Percentiles rank a stretch among this genome's conserved stretches.
phyloP scores from a whole-genome alignment of 2,329 filamentous ascomycete species.

The Cladosporium sp. region DNA sequence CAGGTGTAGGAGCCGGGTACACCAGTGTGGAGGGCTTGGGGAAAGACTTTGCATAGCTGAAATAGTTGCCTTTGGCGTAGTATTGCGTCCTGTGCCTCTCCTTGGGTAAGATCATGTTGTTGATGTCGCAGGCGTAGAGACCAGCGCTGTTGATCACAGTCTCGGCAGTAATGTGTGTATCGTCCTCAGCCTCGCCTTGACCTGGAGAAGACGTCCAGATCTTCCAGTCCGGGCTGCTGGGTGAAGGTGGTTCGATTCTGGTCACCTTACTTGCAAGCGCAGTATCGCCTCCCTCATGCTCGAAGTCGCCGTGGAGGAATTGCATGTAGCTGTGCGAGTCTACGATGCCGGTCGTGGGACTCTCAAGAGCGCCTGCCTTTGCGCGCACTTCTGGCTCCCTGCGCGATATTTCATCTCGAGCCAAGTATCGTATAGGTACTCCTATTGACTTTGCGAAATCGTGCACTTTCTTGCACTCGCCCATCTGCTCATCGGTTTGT shows the following conservation, averaged over 20 bases:
- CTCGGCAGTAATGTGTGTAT: slow-evolving; percentile 61
- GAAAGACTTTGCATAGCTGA: slow-evolving; percentile 66
- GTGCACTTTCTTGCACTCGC: slow-evolving; percentile 56
- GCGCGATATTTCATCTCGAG: slow-evolving; percentile 54
- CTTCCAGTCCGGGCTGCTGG: slow-evolving; percentile 63
- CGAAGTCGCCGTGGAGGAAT: slow-evolving; percentile 69
- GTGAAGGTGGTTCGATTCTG: slow-evolving; percentile 48
- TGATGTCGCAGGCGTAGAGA: slow-evolving; percentile 67
- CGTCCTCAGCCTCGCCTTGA: slow-evolving; percentile 33
- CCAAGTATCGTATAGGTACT: slow-evolving; percentile 71
- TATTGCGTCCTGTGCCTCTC: slow-evolving; percentile 57
- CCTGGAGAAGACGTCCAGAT: slow-evolving; percentile 47
- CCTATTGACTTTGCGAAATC: slow-evolving; percentile 50
- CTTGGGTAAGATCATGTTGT: slow-evolving; percentile 72
- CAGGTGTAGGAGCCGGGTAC: slow-evolving; percentile 81
- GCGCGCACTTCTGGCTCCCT: slow-evolving; percentile 75
- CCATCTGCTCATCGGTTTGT: slow-evolving; percentile 67
- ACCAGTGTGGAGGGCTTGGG: slow-evolving; percentile 70
- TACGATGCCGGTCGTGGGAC: slow-evolving; percentile 81
- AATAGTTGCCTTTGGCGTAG: slow-evolving; percentile 96
- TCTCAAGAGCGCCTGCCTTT: slow-evolving; percentile 71
- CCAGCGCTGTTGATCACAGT: slow-evolving; percentile 83
- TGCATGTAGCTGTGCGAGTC: slow-evolving; percentile 85
- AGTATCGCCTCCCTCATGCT: slow-evolving; percentile 69
- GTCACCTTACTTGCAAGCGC: slow-evolving; percentile 67